These are phyloP conservation scores for Metarhizium album DNA, from an alignment of 2,329 filamentous ascomycete genomes.

Conservation along the genomic window DNA sequence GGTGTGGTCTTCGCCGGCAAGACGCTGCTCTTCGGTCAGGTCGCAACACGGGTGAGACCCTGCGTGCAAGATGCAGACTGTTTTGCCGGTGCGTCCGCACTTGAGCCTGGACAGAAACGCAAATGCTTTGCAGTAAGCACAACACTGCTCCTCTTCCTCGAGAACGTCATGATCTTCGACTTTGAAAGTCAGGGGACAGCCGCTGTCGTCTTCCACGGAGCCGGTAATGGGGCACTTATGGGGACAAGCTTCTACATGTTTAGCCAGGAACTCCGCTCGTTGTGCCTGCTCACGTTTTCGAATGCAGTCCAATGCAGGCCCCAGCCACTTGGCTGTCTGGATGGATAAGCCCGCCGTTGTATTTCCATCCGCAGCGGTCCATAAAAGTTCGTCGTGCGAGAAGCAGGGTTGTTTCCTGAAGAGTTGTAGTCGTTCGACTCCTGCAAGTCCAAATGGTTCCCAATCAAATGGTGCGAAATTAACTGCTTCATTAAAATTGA, in stretches of 20 bases:
- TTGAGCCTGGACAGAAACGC: conserved; percentile 84
- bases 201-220: conserved; percentile 39
- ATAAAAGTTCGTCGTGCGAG: conserved; percentile 87
- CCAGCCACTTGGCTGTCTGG: conserved; percentile 89
- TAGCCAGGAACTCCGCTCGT: conserved; percentile 56
- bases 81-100: conserved; percentile 71
- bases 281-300: conserved; percentile 60
- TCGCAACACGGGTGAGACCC: conserved; percentile 75
- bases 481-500: conserved; percentile 98
- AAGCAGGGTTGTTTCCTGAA: conserved; percentile 93
- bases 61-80: conserved; percentile 73
- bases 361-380: conserved; percentile 77
- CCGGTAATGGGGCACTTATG: conserved; percentile 40
- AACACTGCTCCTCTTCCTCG: conserved; percentile 93
- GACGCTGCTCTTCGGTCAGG: conserved; percentile 52
- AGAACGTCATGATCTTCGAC: conserved; percentile 64
- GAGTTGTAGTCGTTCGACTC: conserved; percentile 74
- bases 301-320: conserved; percentile 73
- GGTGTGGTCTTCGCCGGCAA: conserved; percentile 57
- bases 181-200: conserved; percentile 51
- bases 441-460: conserved; percentile 82
- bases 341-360: conserved; percentile 56
- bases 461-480: conserved; percentile 94
- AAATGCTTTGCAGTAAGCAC: conserved; percentile 84
- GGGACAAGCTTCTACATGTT: conserved; percentile 44